These are phyloP conservation scores for Aspergillus tanneri DNA, from an alignment of 2,329 filamentous ascomycete genomes.

Conservation along the genomic window DNA sequence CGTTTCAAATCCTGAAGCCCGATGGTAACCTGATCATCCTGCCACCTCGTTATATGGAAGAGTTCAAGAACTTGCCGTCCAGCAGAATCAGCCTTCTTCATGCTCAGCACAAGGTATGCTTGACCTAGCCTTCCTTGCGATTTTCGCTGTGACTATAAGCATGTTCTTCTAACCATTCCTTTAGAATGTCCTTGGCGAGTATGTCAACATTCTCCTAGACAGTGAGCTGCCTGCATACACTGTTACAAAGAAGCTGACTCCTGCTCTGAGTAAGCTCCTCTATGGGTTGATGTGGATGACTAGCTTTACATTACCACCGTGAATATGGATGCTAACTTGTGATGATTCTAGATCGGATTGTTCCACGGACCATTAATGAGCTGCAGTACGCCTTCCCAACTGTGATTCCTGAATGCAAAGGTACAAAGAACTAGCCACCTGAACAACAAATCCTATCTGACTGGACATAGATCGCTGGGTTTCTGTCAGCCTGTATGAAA, in stretches of 20 bases:
- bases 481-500: conserved; percentile 22
- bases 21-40: conserved; percentile 32
- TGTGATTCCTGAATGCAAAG: conserved; percentile 26
- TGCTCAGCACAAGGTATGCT: conserved; percentile 28
- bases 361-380: conserved; percentile 28
- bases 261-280: conserved; percentile 20
- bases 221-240: conserved; percentile 27
- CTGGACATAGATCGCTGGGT: conserved; percentile 23
- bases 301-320: not conserved
- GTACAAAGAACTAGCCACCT: conserved; percentile 3
- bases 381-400: conserved; percentile 25
- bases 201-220: conserved; percentile 27
- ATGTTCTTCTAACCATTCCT: not conserved
- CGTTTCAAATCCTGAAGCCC: conserved; percentile 29
- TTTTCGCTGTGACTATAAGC: not conserved
- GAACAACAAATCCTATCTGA: not conserved
- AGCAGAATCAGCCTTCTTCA: conserved; percentile 27
- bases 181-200: conserved; percentile 31
- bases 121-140: not conserved
- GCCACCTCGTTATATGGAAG: conserved; percentile 27
- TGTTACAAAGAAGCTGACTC: conserved; percentile 26
- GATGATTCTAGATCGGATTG: conserved; percentile 22
- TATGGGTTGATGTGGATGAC: not conserved
- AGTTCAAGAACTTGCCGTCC: conserved; percentile 21
- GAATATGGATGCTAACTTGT: not conserved